Percentiles rank a stretch among this genome's conserved stretches.
These are phyloP conservation scores for Fusarium sp. DNA, from an alignment of 2,329 filamentous ascomycete genomes.

Conservation along the genomic window DNA sequence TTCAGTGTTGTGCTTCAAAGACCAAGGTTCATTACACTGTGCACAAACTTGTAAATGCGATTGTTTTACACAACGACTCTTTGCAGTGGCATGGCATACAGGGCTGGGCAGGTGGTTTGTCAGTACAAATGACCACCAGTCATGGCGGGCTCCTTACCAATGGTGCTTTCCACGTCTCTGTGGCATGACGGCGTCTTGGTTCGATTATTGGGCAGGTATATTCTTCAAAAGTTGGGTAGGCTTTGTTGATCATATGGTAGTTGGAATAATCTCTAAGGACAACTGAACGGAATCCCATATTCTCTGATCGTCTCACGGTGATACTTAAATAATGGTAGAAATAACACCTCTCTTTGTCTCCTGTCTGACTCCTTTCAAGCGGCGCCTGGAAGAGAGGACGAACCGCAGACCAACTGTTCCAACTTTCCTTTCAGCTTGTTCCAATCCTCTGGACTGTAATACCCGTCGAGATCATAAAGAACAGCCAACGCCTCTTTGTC, in stretches of 20 bases:
- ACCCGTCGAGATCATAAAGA: neutral
- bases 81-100: no score
- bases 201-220: neutral
- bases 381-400: neutral
- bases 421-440: neutral
- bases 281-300: neutral
- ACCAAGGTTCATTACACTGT: no score
- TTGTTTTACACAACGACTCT: no score
- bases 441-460: neutral
- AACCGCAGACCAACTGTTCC: accelerated
- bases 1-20: no score
- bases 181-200: neutral
- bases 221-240: neutral
- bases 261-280: neutral
- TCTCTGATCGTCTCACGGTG: accelerated
- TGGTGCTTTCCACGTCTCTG: neutral
- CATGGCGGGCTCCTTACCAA: neutral
- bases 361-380: neutral
- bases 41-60: no score
- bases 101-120: no score
- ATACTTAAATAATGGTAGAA: neutral
- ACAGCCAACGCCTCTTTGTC: neutral
- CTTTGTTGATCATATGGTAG: neutral
- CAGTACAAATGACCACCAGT: no score
- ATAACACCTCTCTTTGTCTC: neutral